These are phyloP conservation scores for Ascochyta rabiei DNA, from an alignment of 2,329 filamentous ascomycete genomes.

Conservation along the genomic window DNA sequence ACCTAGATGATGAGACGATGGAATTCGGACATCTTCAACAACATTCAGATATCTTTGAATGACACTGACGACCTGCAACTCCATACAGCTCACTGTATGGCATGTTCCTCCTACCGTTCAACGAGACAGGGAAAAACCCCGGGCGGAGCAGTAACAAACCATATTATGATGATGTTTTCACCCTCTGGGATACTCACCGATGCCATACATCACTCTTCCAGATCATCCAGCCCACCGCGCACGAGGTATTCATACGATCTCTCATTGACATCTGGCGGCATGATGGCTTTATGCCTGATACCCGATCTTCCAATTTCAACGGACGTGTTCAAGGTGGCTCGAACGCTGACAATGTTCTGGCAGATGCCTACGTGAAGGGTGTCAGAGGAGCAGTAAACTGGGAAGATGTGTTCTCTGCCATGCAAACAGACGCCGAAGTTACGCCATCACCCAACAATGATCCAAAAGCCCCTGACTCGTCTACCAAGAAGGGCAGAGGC, in stretches of 20 bases:
- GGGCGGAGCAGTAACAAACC: conserved; percentile 68
- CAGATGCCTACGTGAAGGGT: conserved; percentile 74
- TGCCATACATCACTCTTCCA: conserved; percentile 70
- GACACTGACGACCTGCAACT: conserved; percentile 63
- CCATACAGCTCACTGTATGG: conserved; percentile 74
- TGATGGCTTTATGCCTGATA: conserved; percentile 70
- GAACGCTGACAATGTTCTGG: conserved; percentile 74
- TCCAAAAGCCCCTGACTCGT: conserved; percentile 60
- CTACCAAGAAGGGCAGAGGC: conserved; percentile 70
- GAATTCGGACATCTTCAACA: conserved; percentile 68
- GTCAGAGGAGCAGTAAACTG: conserved; percentile 68
- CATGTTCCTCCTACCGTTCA: conserved; percentile 71
- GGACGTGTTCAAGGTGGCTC: conserved; percentile 72
- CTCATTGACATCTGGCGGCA: conserved; percentile 71
- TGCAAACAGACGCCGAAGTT: conserved; percentile 71
- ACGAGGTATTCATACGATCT: conserved; percentile 70
- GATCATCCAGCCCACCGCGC: conserved; percentile 65
- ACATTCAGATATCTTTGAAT: conserved; percentile 64
- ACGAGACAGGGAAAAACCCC: conserved; percentile 74
- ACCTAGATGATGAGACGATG: conserved; percentile 63
- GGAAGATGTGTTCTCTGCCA: conserved; percentile 58
- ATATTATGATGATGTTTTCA: conserved; percentile 75
- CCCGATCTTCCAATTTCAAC: conserved; percentile 71
- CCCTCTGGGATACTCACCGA: conserved; percentile 69
- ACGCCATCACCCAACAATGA: conserved; percentile 65